Base-by-base conservation (phyloP, 192 early-diverging fungal genomes). In the Mortierella hygrophila region DNA sequence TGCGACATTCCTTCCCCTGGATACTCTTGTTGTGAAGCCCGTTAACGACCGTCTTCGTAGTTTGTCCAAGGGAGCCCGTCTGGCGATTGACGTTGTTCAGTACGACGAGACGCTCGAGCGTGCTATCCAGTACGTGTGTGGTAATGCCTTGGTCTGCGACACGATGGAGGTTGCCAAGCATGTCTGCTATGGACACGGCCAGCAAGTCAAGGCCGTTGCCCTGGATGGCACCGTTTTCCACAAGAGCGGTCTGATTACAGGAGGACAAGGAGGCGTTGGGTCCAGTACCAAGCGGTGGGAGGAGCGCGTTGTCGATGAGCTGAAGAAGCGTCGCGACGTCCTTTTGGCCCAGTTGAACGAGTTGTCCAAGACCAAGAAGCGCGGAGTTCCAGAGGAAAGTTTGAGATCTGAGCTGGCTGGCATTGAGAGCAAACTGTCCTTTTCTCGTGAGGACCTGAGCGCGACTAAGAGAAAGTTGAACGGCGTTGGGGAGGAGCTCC, bases 201-300 rank as follows among this genome's bases (percentile, higher is more conserved):
- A 96, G 40, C 94, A 97, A 70, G 95, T 98, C 73, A 97, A 99
- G 92, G 94, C 96, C 54, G 97, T 99, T 7, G 94, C 96, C 2
- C 89, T 99, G 82, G 98, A 99, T 82, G 98, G 98, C 41, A 95
- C 94, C 1, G 92, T 99, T 32, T 96, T 99, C 81, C 98, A 99
- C 88, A 97, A 97, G 79, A 97, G 94, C 71, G 99, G 99, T 41
- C 89, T 99, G 83, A 99, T 99, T 65, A 99, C 98, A 5, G 99
- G 96, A 78, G 95, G 95, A 6, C 86, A 91, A 47, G 89, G 88
- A 76, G 78, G 93, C 2, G 75, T 87, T 68, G 87, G 89, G 68
- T 82, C 89, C 9, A 81, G 63, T 26, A 90, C 88, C 37, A 90
- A 93, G 69, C 86, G 95, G 52, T 99, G 97, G 97, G 95, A 98